Conservation (phyloP, 2,329 filamentous ascomycete species). For the Sporothrix sp. region DNA sequence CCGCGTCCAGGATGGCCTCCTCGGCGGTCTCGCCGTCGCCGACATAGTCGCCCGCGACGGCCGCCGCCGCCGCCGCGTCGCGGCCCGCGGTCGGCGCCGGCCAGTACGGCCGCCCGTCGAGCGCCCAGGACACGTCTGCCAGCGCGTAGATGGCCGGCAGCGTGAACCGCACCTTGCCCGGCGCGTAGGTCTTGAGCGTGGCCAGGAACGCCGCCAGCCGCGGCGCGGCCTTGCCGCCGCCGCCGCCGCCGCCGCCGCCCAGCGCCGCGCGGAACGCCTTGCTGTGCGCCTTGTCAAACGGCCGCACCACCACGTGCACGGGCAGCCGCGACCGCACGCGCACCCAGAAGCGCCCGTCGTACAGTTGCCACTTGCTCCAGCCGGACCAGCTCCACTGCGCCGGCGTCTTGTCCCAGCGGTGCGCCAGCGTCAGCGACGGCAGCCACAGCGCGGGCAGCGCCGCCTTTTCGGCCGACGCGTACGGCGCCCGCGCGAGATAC, state of each 20-base stretch:
- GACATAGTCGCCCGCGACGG: neutral
- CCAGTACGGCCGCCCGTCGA: slow-evolving; percentile 18
- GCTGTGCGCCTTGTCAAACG: slow-evolving; percentile 34
- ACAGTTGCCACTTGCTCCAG: slow-evolving; percentile 33
- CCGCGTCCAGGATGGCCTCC: neutral
- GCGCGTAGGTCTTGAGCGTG: slow-evolving; percentile 40
- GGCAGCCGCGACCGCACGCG: slow-evolving; percentile 35
- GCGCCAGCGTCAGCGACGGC: slow-evolving; percentile 10
- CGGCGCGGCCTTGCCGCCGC: neutral
- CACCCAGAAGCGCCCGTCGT: slow-evolving; percentile 56
- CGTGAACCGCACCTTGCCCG: slow-evolving; percentile 45
- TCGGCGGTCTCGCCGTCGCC: neutral
- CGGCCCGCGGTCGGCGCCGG: too few relatives aligned
- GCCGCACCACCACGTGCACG: slow-evolving; percentile 34
- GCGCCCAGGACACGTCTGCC: slow-evolving; percentile 24
- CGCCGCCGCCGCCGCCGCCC: neutral
- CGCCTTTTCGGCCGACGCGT: slow-evolving; percentile 28
- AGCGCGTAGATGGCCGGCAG: slow-evolving; percentile 45
- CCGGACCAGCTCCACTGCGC: slow-evolving; percentile 21
- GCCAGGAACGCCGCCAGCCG: slow-evolving; percentile 25
- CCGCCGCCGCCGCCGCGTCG: neutral
- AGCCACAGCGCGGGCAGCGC: slow-evolving; percentile 27
- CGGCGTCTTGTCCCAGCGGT: slow-evolving; percentile 10
- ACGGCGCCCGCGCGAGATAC: slow-evolving; percentile 14
- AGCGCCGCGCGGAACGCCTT: slow-evolving; percentile 41